Evolutionary conservation across 2,329 filamentous ascomycete species (phyloP), one percentile per base, ranked within the genome.

Genomic region (Helotiales sp.): DNA sequence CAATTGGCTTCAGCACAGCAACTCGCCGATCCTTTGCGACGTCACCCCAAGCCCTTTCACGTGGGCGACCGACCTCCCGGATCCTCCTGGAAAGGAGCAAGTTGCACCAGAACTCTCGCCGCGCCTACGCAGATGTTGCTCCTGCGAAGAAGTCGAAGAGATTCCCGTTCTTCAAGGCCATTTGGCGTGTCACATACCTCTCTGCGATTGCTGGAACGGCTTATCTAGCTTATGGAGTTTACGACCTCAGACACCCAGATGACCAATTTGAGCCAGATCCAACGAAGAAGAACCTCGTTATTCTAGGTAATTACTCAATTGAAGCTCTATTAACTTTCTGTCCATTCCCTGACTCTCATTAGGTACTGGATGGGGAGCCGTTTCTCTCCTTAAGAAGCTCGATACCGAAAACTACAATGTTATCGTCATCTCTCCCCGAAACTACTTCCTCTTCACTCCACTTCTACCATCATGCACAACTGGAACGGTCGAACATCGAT

Each of bases 361-460:
- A 97, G 95, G 95, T 77, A 97, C 94, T 75, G 96, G 96, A 75
- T 99, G 96, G 96, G 96, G 90, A 75, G 93, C 95, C 50, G 93
- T 99, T 77, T 96, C 95, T 69, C 89, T 99, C 69, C 88, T 99
- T 73, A 99, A 99, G 88, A 97, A 97, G 80, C 92, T 99, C 81
- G 94, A 99, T 79, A 97, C 95, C 69, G 92, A 97, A 81, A 97
- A 98, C 87, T 99, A 98, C 88, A 98, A 99, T 80, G 95, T 98
- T 80, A 82, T 98, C 78, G 93, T 99, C 79, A 93, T 99, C 80
- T 98, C 96, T 59, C 96, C 96, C 63, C 93, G 96, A 79, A 99
- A 99, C 84, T 99, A 97, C 88, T 99, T 99, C 89, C 91, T 99
- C 74, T 99, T 99, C 87, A 99, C 96, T 32, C 96, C 96, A 68